Conservation (phyloP, 2,329 filamentous ascomycete species). For the Calonectria ilicicola region DNA sequence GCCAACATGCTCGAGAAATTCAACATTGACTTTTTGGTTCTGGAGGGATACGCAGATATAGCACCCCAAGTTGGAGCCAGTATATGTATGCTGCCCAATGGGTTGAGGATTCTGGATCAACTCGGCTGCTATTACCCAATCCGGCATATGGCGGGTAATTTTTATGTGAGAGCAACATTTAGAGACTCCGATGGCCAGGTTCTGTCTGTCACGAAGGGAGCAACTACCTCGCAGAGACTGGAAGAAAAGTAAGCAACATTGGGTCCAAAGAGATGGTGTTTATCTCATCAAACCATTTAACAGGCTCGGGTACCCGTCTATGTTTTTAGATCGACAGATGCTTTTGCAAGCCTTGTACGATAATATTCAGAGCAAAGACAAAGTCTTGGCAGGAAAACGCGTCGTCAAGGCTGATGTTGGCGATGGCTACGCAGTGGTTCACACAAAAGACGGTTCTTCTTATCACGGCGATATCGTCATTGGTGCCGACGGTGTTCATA, state of each 20-base stretch:
- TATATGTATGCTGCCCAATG: neutral
- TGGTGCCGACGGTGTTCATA: neutral
- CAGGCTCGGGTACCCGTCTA: neutral
- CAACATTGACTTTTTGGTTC: neutral
- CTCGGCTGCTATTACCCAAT: neutral
- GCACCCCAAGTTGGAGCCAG: neutral
- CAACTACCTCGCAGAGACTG: neutral
- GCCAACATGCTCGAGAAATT: neutral
- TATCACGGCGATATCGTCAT: neutral
- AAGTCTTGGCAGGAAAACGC: neutral
- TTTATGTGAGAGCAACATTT: neutral
- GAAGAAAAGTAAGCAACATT: neutral
- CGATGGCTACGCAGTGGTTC: neutral
- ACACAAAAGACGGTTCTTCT: neutral
- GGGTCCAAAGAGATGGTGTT: rapidly evolving
- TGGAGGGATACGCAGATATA: neutral
- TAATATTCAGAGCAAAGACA: neutral
- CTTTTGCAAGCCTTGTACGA: neutral
- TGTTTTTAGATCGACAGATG: neutral
- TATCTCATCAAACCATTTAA: neutral
- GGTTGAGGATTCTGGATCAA: neutral
- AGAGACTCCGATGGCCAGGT: neutral
- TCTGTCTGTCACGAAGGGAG: neutral
- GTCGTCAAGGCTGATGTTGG: neutral
- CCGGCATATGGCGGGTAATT: neutral